Percentiles rank a stretch among this genome's conserved stretches.
These are phyloP conservation scores for Calycina herbarum DNA, from an alignment of 2,329 filamentous ascomycete genomes.

Conservation along the genomic window DNA sequence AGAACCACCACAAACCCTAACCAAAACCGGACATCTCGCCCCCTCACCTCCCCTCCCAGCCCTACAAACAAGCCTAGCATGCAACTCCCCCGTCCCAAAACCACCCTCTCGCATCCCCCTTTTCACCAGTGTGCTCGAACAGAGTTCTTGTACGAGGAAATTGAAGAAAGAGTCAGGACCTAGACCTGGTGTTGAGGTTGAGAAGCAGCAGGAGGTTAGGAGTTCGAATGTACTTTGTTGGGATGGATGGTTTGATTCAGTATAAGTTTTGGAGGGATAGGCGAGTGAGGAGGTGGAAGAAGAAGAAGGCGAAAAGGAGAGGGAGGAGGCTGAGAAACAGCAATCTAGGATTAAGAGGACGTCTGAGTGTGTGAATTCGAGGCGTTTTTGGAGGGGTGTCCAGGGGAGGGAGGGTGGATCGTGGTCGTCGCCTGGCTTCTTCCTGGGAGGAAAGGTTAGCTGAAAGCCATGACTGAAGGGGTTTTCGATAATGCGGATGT, in stretches of 20 bases:
- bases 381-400: slow-evolving; percentile 12
- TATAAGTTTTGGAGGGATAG: neutral
- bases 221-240: neutral
- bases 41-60: neutral
- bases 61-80: slow-evolving; percentile 5
- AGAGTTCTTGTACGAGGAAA: slow-evolving; percentile 10
- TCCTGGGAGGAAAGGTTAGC: neutral
- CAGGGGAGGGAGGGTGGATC: slow-evolving; percentile 8
- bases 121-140: slow-evolving; percentile 5
- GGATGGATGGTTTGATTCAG: neutral
- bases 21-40: slow-evolving; percentile 3
- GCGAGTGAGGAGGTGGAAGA: neutral
- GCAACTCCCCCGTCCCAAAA: slow-evolving; percentile 3
- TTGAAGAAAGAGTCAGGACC: slow-evolving; percentile 14
- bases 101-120: neutral
- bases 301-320: neutral
- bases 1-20: neutral
- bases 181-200: slow-evolving; percentile 6
- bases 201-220: slow-evolving; percentile 11
- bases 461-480: too few species aligned
- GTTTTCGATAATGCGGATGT: neutral
- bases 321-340: slow-evolving; percentile 6
- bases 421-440: neutral
- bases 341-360: slow-evolving; percentile 12
- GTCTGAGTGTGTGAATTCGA: slow-evolving; percentile 1